Evolutionary conservation across 495 filamentous ascomycete genomes (phyloP).

Genomic region (Cryomyces antarcticus): DNA sequence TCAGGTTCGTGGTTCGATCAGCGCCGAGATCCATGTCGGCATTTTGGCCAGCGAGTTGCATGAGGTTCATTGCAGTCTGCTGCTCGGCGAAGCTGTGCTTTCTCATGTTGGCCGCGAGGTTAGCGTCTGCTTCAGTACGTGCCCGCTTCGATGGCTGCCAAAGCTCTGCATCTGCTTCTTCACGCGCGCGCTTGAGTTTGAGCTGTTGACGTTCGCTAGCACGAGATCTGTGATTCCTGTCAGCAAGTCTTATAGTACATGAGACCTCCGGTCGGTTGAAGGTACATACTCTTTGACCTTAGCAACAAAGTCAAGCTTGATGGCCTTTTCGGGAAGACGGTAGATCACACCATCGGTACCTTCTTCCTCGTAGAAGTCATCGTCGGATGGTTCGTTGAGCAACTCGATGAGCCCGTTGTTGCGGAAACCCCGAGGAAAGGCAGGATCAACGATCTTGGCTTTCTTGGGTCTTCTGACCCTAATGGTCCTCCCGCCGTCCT

Average conservation of each 20-base stretch:
- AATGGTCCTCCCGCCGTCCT: conserved; percentile 9
- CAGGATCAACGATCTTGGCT: conserved; percentile 23
- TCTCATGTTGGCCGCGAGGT: conserved; percentile 5
- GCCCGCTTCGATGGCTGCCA: conserved; percentile 2
- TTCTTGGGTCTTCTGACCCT: conserved; percentile 34
- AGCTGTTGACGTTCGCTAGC: not conserved
- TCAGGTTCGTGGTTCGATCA: conserved; percentile 11
- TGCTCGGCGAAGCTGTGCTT: conserved; percentile 23
- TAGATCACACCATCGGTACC: conserved; percentile 35
- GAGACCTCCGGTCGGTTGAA: not conserved
- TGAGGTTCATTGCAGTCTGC: conserved; percentile 35
- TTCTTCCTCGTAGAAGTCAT: conserved; percentile 24
- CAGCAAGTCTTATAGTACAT: conserved; percentile 1
- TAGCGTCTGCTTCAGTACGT: conserved; percentile 3
- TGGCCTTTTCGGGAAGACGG: conserved; percentile 46
- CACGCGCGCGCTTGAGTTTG: not conserved
- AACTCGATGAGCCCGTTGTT: conserved; percentile 71
- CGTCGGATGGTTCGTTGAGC: conserved; percentile 33
- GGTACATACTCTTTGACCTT: conserved; percentile 19
- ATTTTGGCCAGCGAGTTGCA: conserved; percentile 21
- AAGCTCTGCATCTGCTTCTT: not conserved
- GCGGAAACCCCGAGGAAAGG: conserved; percentile 33
- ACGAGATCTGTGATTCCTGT: not conserved
- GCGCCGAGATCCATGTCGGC: conserved; percentile 12
- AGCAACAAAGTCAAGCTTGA: conserved; percentile 62